These are phyloP conservation scores for Aspergillus quadrilineatus DNA, from an alignment of 2,329 filamentous ascomycete species.

Conservation along the genomic window DNA sequence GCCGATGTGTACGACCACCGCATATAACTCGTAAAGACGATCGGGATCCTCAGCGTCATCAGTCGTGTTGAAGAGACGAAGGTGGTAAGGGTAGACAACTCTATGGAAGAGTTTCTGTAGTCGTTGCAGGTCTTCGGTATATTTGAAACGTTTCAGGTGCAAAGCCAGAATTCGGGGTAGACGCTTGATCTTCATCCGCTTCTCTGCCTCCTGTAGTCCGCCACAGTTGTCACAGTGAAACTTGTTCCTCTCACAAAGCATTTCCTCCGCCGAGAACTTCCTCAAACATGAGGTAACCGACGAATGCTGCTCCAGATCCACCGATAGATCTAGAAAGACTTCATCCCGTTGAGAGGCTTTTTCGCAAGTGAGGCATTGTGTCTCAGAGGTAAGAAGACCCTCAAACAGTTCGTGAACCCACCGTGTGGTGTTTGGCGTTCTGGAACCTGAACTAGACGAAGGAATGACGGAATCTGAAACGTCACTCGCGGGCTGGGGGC, in stretches of 20 bases:
- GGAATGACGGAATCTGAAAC: slow-evolving; percentile 47
- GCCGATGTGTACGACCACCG: slow-evolving; percentile 95
- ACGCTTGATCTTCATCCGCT: slow-evolving; percentile 98
- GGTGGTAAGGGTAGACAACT: slow-evolving; percentile 94
- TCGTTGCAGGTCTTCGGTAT: slow-evolving; percentile 90
- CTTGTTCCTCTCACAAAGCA: slow-evolving; percentile 97
- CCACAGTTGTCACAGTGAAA: slow-evolving; percentile 98
- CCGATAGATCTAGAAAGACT: slow-evolving; percentile 91
- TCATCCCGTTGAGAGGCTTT: slow-evolving; percentile 93
- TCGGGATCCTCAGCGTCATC: slow-evolving; percentile 93
- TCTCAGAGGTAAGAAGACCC: slow-evolving; percentile 91
- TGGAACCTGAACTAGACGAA: slow-evolving; percentile 51
- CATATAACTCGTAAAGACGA: slow-evolving; percentile 91
- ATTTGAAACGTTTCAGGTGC: slow-evolving; percentile 97
- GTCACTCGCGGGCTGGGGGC: slow-evolving; percentile 54
- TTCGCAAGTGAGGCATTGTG: slow-evolving; percentile 92
- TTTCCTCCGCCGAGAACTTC: slow-evolving; percentile 97
- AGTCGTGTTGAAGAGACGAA: slow-evolving; percentile 95
- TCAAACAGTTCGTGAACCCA: slow-evolving; percentile 99
- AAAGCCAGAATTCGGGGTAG: slow-evolving; percentile 87
- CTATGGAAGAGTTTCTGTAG: slow-evolving; percentile 95
- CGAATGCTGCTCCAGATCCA: slow-evolving; percentile 91
- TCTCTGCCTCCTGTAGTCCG: slow-evolving; percentile 94
- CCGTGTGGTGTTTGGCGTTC: slow-evolving; percentile 66
- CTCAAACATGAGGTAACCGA: slow-evolving; percentile 93